phyloP scores from a whole-genome alignment of 2,329 filamentous ascomycete species.

The Cyphellophora europaea region DNA sequence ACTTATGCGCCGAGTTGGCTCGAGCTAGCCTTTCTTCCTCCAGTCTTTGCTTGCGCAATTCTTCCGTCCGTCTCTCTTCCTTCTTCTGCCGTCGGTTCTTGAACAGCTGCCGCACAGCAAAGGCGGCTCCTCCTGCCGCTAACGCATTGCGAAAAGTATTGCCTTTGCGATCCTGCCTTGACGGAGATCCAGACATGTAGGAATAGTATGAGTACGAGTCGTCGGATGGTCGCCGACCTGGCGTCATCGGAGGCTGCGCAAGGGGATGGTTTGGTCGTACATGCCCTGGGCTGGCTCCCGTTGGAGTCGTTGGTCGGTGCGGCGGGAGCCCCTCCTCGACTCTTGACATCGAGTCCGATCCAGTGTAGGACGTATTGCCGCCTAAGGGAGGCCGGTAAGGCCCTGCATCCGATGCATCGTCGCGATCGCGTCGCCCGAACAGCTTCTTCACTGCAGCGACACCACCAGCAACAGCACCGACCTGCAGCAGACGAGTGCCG shows the following conservation, averaged over 20 bases:
- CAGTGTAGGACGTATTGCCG: constrained; percentile 35
- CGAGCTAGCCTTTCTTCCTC: constrained; percentile 45
- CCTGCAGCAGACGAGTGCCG: constrained; percentile 50
- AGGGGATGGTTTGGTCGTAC: constrained; percentile 20
- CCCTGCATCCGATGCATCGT: constrained; percentile 43
- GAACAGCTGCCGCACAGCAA: constrained; percentile 48
- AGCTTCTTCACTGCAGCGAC: constrained; percentile 52
- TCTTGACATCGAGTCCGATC: constrained; percentile 32
- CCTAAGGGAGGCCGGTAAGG: constrained; percentile 44
- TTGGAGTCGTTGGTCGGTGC: constrained; percentile 28
- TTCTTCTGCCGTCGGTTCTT: constrained; percentile 47
- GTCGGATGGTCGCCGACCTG: constrained; percentile 18
- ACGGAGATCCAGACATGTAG: constrained; percentile 26
- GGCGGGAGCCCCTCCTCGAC: constrained; percentile 47
- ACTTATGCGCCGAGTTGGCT: constrained; percentile 50
- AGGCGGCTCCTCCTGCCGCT: constrained; percentile 60
- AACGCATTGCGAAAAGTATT: constrained; percentile 51
- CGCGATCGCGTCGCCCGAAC: constrained; percentile 47
- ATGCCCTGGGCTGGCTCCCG: constrained; percentile 25
- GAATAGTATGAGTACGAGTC: constrained; percentile 29
- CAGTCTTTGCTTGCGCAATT: constrained; percentile 39
- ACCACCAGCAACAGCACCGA: constrained; percentile 54
- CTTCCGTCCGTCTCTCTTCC: constrained; percentile 51
- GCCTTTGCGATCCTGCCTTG: constrained; percentile 29
- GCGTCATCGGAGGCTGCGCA: constrained; percentile 20